phyloP scores from a whole-genome alignment of 441 rosid species.

The Capsella rubella region DNA sequence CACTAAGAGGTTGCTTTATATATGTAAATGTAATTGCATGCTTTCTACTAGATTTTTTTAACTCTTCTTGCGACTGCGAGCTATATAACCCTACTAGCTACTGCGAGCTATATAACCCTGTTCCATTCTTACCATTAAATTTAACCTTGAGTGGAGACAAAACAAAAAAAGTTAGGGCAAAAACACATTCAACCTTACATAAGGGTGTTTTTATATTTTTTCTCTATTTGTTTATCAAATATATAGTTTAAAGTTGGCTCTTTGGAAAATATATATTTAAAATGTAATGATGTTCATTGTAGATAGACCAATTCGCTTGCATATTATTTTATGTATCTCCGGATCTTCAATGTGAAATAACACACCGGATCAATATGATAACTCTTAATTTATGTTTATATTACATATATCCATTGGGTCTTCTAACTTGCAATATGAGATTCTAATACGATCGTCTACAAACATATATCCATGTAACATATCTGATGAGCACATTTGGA shows the following conservation, averaged over 20 bases:
- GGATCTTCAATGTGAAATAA: too few species aligned
- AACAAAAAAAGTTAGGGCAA: neutral
- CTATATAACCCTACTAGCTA: slow-evolving; percentile 10
- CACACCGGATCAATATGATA: too few species aligned
- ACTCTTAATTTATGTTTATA: too few species aligned
- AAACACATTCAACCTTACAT: neutral
- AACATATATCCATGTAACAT: slow-evolving; percentile 10
- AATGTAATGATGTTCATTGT: too few species aligned
- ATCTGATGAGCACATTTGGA: neutral
- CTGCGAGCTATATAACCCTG: neutral
- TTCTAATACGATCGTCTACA: neutral
- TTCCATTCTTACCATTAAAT: too few species aligned
- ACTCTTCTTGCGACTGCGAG: slow-evolving; percentile 11
- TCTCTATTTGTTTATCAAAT: too few species aligned
- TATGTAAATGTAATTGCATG: slow-evolving; percentile 16
- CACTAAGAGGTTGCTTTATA: slow-evolving; percentile 1
- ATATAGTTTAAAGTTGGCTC: too few species aligned
- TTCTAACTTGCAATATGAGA: neutral
- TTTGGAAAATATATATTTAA: too few species aligned
- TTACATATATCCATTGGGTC: too few species aligned
- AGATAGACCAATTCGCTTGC: too few species aligned
- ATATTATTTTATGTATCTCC: too few species aligned
- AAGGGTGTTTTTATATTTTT: neutral
- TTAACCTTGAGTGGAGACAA: neutral
- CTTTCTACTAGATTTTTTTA: neutral